phyloP scores from a whole-genome alignment of 2,329 filamentous ascomycete species.

The Penicillium sclerotigenum region DNA sequence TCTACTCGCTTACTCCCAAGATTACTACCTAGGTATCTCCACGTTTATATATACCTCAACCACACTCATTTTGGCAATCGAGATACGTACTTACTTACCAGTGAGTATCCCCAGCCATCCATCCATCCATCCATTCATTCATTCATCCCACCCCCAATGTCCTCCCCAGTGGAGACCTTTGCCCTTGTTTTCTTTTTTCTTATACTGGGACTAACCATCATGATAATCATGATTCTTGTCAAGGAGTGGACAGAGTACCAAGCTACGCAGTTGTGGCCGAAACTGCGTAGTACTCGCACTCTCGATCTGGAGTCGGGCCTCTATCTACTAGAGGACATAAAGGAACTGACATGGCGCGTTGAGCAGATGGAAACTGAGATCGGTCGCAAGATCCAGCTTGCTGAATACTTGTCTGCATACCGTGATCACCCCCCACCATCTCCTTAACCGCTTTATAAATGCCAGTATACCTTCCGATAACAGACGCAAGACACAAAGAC shows the following conservation, averaged over 20 bases:
- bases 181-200: neutral
- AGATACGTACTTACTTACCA: neutral
- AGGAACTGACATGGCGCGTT: neutral
- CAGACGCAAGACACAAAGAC: neutral
- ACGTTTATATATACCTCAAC: neutral
- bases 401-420: neutral
- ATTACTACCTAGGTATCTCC: neutral
- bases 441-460: neutral
- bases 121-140: no score
- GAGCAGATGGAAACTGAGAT: neutral
- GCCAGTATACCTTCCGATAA: neutral
- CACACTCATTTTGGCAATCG: neutral
- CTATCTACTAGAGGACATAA: neutral
- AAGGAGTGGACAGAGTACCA: constrained; percentile 8
- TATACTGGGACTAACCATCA: neutral
- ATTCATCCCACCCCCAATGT: no score
- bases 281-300: constrained; percentile 1
- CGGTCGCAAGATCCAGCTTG: neutral
- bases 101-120: neutral
- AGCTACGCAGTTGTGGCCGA: constrained; percentile 6
- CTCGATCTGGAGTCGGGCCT: constrained; percentile 4
- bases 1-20: neutral
- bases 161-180: neutral
- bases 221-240: constrained; percentile 4
- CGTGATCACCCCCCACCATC: neutral